Evolutionary conservation across 2,329 filamentous ascomycete species (phyloP).

Genomic region (Phialemoniopsis sp.): DNA sequence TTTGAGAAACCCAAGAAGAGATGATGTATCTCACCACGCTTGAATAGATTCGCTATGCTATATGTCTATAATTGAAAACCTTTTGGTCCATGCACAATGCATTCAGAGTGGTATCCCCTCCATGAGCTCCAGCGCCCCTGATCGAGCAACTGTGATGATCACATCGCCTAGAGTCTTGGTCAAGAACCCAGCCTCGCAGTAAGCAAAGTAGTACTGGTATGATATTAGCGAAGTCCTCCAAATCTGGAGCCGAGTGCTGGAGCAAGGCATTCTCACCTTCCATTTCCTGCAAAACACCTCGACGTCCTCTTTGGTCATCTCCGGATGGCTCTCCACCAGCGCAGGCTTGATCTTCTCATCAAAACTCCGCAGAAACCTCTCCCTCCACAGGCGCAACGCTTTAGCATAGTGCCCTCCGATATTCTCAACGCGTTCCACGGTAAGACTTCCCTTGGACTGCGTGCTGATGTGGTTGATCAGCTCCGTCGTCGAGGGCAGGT

Average conservation of each 20-base stretch:
- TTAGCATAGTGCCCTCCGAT: constrained; percentile 72
- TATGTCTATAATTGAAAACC: constrained; percentile 2
- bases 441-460: constrained; percentile 56
- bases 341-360: constrained; percentile 55
- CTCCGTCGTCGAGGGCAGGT: constrained; percentile 56
- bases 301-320: constrained; percentile 57
- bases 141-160: constrained; percentile 65
- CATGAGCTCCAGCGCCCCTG: constrained; percentile 64
- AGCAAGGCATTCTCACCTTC: constrained; percentile 50
- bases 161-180: constrained; percentile 70
- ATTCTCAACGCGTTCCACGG: constrained; percentile 66
- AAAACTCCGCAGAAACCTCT: constrained; percentile 62
- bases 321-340: constrained; percentile 51
- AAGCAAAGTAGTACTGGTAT: constrained; percentile 65
- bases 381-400: constrained; percentile 63
- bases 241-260: no score
- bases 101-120: constrained; percentile 61
- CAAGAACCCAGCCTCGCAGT: constrained; percentile 70
- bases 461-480: constrained; percentile 55
- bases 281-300: constrained; percentile 68
- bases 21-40: no score
- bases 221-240: no score
- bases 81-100: no score
- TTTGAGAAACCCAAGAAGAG: constrained; percentile 61
- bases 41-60: constrained; percentile 1